phyloP scores from a whole-genome alignment of 2,329 filamentous ascomycete genomes.

The Fusarium chaquense region DNA sequence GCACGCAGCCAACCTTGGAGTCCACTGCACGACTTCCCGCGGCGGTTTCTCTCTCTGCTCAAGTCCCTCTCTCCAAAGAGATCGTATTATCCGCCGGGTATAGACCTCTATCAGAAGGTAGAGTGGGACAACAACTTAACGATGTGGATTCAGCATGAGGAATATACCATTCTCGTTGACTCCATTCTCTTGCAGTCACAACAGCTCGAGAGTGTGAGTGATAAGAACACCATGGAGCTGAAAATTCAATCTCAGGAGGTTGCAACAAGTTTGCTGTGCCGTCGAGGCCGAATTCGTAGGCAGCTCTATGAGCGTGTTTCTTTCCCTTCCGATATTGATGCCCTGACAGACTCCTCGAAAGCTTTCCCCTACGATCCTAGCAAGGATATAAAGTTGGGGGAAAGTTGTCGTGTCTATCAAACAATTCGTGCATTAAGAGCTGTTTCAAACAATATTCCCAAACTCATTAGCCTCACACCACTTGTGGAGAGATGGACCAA shows the following conservation, averaged over 20 bases:
- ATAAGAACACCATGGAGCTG: no score
- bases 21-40: conserved; percentile 42
- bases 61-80: conserved; percentile 47
- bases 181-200: conserved; percentile 50
- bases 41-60: conserved; percentile 9
- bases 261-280: no score
- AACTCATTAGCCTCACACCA: neutral
- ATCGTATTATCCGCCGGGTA: conserved; percentile 54
- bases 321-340: conserved; percentile 4
- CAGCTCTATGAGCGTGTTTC: conserved; percentile 36
- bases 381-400: neutral
- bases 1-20: conserved; percentile 62
- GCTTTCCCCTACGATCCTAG: neutral
- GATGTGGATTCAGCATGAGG: conserved; percentile 54
- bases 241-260: neutral
- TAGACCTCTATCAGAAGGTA: conserved; percentile 52
- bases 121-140: conserved; percentile 52
- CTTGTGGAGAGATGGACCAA: conserved; percentile 9
- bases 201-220: conserved; percentile 43
- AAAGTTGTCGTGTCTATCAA: conserved; percentile 13
- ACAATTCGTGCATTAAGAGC: neutral
- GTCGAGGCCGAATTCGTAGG: conserved; percentile 24
- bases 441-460: neutral
- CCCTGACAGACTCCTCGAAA: neutral
- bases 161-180: conserved; percentile 48